Conservation (phyloP, 2,329 filamentous ascomycete genomes). For the Penicillium sp. region DNA sequence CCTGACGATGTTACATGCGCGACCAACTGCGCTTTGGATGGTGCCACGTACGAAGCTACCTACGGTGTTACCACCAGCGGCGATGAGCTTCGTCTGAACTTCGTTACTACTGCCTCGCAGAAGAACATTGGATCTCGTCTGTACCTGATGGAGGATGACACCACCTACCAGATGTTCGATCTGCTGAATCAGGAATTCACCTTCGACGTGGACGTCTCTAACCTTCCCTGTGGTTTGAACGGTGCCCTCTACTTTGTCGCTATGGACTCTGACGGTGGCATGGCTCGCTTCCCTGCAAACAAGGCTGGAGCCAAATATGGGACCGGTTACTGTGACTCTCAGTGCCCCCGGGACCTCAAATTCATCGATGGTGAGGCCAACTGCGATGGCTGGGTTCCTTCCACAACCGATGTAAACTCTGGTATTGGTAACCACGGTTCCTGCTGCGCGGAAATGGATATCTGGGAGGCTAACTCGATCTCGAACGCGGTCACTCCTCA, state of each 20-base stretch:
- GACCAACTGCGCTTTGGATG: constrained; percentile 58
- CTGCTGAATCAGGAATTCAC: constrained; percentile 69
- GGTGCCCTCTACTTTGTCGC: constrained; percentile 67
- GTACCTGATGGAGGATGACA: constrained; percentile 64
- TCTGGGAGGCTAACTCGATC: constrained; percentile 70
- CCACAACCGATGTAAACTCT: constrained; percentile 55
- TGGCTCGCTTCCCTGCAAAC: constrained; percentile 52
- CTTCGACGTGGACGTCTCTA: constrained; percentile 71
- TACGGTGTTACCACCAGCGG: constrained; percentile 56
- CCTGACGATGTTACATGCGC: constrained; percentile 53
- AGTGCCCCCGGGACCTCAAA: constrained; percentile 56
- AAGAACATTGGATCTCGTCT: constrained; percentile 54
- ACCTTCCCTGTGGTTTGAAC: constrained; percentile 70
- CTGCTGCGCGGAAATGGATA: constrained; percentile 69
- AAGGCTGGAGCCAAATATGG: constrained; percentile 62
- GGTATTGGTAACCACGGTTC: constrained; percentile 57
- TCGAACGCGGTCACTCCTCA: constrained; percentile 68
- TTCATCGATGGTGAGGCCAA: constrained; percentile 54
- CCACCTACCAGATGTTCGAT: constrained; percentile 65
- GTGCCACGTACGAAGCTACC: constrained; percentile 54
- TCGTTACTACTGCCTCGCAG: constrained; percentile 38
- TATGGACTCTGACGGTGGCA: constrained; percentile 63
- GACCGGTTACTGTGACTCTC: constrained; percentile 65
- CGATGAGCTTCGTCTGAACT: constrained; percentile 51
- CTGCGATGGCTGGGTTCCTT: constrained; percentile 54